Percentiles rank a stretch among this genome's conserved stretches.
phyloP scores from a whole-genome alignment of 2,329 filamentous ascomycete species.

The Phialemonium atrogriseum region DNA sequence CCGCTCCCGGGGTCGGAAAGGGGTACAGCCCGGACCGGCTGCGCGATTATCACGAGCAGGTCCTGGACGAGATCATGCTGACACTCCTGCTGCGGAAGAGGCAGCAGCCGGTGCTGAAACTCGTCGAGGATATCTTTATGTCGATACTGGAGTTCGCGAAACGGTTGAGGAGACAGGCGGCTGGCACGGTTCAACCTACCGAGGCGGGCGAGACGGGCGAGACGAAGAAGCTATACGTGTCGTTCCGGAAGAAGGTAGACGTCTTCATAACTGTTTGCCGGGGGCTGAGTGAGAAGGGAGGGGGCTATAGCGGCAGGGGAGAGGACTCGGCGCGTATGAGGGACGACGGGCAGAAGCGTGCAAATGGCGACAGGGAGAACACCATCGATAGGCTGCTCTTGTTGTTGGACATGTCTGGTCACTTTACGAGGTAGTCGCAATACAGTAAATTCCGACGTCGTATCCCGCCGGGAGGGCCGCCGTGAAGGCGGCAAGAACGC shows the following conservation, averaged over 20 bases:
- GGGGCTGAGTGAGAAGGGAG: conserved; percentile 57
- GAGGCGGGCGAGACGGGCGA: conserved; percentile 12
- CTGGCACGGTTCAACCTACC: conserved; percentile 8
- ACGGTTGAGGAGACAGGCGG: conserved; percentile 29
- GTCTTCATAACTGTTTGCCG: conserved; percentile 68
- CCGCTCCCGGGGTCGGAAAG: conserved; percentile 14
- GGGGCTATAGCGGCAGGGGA: conserved; percentile 23
- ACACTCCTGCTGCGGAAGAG: conserved; percentile 65
- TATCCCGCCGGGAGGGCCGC: too few species aligned
- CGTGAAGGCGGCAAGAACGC: too few species aligned
- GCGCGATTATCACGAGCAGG: conserved; percentile 60
- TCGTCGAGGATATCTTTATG: conserved; percentile 71
- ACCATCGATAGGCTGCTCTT: conserved; percentile 17
- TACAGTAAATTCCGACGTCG: too few species aligned
- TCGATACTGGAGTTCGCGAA: conserved; percentile 66
- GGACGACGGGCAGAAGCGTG: conserved; percentile 17
- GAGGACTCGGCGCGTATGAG: conserved; percentile 14
- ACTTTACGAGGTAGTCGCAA: neutral
- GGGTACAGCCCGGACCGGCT: conserved; percentile 56
- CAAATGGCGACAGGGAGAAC: conserved; percentile 16
- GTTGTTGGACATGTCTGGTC: conserved; percentile 18
- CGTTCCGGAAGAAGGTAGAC: conserved; percentile 63
- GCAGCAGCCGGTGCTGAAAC: conserved; percentile 61
- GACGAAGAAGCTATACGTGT: conserved; percentile 45
- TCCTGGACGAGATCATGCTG: conserved; percentile 68